Percentiles rank a stretch among this genome's conserved stretches.
phyloP scores from a whole-genome alignment of 2,329 filamentous ascomycete genomes.

The Emydomyces testavorans region DNA sequence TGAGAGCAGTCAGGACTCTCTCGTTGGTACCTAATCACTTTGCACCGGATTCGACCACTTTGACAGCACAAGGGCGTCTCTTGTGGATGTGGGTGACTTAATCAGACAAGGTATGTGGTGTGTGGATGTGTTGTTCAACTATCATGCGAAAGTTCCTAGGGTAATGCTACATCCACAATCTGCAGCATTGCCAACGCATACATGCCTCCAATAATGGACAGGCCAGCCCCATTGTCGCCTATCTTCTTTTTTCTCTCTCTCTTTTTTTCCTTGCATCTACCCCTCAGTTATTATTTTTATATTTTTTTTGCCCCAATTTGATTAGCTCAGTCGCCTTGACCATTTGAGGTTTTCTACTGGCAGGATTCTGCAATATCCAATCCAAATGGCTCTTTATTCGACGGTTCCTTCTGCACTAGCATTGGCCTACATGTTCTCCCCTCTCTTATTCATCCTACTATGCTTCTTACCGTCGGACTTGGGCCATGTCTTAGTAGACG shows the following conservation, averaged over 20 bases:
- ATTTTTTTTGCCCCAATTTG: background rate
- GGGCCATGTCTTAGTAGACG: background rate
- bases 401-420: background rate
- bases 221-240: background rate
- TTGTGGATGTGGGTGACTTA: background rate
- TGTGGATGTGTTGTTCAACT: conserved; percentile 12
- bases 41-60: background rate
- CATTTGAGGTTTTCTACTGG: background rate
- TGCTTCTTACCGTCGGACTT: background rate
- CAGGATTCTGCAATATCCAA: background rate
- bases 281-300: background rate
- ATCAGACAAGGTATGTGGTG: conserved; percentile 7
- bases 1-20: background rate
- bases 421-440: background rate
- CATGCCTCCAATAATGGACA: conserved; percentile 8
- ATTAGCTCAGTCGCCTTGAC: background rate
- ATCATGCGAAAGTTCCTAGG: conserved; percentile 10
- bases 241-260: background rate
- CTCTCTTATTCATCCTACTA: background rate
- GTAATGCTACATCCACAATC: conserved; percentile 8
- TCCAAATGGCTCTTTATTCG: background rate
- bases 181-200: conserved; percentile 16
- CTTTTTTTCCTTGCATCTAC: background rate
- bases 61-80: background rate
- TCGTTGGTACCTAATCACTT: background rate